A percentile compares a stretch with the other conserved stretches of the same genome.
phyloP scores from a whole-genome alignment of 768 basidiomycete species.

The Podaxis pistillaris region DNA sequence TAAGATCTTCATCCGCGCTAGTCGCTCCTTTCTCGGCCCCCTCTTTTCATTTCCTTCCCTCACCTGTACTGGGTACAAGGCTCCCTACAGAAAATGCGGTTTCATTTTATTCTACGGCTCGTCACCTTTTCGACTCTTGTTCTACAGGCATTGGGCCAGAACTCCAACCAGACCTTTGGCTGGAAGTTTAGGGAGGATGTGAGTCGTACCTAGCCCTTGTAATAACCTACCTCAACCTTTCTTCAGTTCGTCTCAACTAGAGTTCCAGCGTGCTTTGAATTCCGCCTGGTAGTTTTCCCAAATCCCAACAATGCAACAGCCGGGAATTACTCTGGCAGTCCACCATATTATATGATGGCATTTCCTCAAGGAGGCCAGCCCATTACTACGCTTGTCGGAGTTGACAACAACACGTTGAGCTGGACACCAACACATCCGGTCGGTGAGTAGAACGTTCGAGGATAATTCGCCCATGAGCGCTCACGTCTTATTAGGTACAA shows the following conservation, averaged over 20 bases:
- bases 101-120: slow-evolving; percentile 2
- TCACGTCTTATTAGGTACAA: slow-evolving; percentile 31
- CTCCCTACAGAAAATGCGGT: background rate
- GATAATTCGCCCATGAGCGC: background rate
- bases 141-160: slow-evolving; percentile 16
- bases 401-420: slow-evolving; percentile 26
- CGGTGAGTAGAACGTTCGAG: slow-evolving; percentile 29
- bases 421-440: slow-evolving; percentile 39
- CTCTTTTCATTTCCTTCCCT: background rate
- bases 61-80: slow-evolving; percentile 1
- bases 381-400: slow-evolving; percentile 34
- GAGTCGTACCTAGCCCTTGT: slow-evolving; percentile 8
- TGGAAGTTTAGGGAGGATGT: slow-evolving; percentile 32
- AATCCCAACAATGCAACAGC: slow-evolving; percentile 12
- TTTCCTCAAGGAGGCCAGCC: slow-evolving; percentile 35
- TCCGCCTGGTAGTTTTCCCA: slow-evolving; percentile 1
- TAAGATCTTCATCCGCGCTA: slow-evolving; percentile 8
- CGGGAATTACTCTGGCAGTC: slow-evolving; percentile 19
- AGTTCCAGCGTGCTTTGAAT: slow-evolving; percentile 8
- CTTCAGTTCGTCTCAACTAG: slow-evolving; percentile 1
- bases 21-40: background rate
- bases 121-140: background rate
- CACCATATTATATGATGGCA: slow-evolving; percentile 43
- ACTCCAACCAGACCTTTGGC: slow-evolving; percentile 23
- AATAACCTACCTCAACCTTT: background rate